Base-by-base conservation (phyloP, 441 rosid genomes). In the Pelargonium hybrid region DNA sequence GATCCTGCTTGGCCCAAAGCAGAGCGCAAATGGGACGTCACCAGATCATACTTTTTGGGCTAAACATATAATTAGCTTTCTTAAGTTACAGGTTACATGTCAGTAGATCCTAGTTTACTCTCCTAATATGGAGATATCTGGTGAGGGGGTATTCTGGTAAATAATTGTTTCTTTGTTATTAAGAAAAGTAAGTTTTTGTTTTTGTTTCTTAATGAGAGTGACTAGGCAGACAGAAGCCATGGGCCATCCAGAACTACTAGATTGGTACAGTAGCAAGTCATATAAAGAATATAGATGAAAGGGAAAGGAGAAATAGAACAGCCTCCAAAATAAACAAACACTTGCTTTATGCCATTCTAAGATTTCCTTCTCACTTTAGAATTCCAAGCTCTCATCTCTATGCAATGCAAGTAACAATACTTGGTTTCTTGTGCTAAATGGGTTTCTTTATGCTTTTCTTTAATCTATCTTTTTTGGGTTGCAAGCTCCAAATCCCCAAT, bases 311-410 rank as follows among this genome's bases (percentile, higher is more conserved):
- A 74, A 73, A 77, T 84, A 75, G 81, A 77, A 78, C 64, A 73
- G 73, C 79, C 18, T 74, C 67, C 79, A 69, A 79, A 91, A 85
- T 82, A 85, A 87, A 84, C 89, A 81, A 76, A 81, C 71, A 59
- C 86, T 73, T 78, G 84, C 92, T 92, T 91, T 88, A 79, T 75
- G 74, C 75, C 80, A 78, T 80, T 82, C 81, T 72, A 80, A 83
- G 87, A 84, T 86, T 77, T 76, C 72, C 66, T 68, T 75, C 71
- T 63, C 79, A 75, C 89, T 88, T 87, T 87, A 79, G 86, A 80
- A 83, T 84, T 85, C 86, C 78, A 81, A 85, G 86, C 90, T 84
- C 93, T 75, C 72, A 79, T 87, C 84, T 82, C 87, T 71, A 86
- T 82, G 85, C 83, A 81, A 66, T 83, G 72, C 83, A 78, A 81